These are phyloP conservation scores for Clohesyomyces aquaticus DNA, from an alignment of 495 filamentous ascomycete species.

Conservation along the genomic window DNA sequence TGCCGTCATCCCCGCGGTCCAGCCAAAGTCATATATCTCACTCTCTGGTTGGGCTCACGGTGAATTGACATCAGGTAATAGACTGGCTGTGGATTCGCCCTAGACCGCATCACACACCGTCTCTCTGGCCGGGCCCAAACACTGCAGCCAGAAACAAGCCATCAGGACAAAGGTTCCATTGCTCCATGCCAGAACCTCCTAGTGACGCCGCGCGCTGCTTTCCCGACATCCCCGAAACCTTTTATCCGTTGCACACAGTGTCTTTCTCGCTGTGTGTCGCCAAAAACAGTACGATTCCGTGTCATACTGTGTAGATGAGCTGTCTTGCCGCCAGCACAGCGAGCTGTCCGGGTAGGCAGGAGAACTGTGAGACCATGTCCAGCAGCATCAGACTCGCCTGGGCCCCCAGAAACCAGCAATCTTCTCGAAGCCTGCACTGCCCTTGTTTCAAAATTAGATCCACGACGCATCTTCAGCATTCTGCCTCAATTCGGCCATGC, in stretches of 20 bases:
- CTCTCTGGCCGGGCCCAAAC: not conserved
- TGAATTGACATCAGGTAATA: constrained; percentile 32
- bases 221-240: not conserved
- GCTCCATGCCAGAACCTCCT: too few relatives aligned
- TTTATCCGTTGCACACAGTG: constrained; percentile 18
- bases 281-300: too few relatives aligned
- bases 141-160: constrained; percentile 1
- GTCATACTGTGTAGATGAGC: too few relatives aligned
- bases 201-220: not conserved
- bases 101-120: constrained; percentile 1
- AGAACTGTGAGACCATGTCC: not conserved
- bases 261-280: constrained; percentile 16
- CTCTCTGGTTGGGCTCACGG: constrained; percentile 18
- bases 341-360: too few relatives aligned
- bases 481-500: too few relatives aligned
- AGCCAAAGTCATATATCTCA: not conserved
- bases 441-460: too few relatives aligned
- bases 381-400: not conserved
- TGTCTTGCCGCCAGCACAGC: too few relatives aligned
- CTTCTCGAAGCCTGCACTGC: not conserved
- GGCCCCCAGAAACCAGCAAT: not conserved
- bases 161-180: too few relatives aligned
- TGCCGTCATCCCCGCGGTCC: constrained; percentile 12
- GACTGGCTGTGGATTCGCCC: constrained; percentile 8
- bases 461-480: too few relatives aligned